Conservation (phyloP, 805 yeast genomes). For the Candida insectorum region DNA sequence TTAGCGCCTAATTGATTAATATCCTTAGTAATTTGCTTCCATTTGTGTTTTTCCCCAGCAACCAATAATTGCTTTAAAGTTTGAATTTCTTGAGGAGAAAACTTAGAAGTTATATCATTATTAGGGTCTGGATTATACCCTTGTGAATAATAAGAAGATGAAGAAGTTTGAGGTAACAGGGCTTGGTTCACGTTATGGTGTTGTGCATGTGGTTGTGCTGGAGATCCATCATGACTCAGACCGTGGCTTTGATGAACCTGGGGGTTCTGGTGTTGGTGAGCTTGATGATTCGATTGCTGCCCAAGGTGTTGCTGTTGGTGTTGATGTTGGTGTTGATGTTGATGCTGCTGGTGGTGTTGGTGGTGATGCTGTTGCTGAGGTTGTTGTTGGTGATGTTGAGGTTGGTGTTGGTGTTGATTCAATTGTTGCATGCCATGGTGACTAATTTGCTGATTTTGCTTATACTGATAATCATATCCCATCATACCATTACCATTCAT, state of each 20-base stretch:
- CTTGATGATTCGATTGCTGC: too few relatives aligned
- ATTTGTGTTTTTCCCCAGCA: slow-evolving; percentile 54
- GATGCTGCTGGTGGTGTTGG: not conserved
- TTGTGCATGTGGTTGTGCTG: not conserved
- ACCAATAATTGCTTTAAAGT: slow-evolving; percentile 46
- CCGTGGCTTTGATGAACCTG: not conserved
- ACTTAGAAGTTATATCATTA: slow-evolving; percentile 16
- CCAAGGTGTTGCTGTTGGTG: too few relatives aligned
- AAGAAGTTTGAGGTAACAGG: slow-evolving; percentile 5
- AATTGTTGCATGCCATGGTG: not conserved
- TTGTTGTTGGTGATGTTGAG: slow-evolving; percentile 8
- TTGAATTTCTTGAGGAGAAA: slow-evolving; percentile 44
- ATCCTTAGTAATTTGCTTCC: slow-evolving; percentile 53
- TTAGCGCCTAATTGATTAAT: slow-evolving; percentile 18
- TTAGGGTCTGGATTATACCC: slow-evolving; percentile 1
- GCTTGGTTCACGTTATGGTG: slow-evolving; percentile 1
- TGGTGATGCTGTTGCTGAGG: not conserved
- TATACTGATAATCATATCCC: slow-evolving; percentile 6
- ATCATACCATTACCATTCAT: too few relatives aligned
- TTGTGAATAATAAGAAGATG: slow-evolving; percentile 2
- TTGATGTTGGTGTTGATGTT: not conserved
- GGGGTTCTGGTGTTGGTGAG: not conserved
- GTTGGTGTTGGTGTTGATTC: slow-evolving; percentile 5
- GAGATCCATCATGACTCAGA: not conserved
- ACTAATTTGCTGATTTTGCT: too few relatives aligned